Base-by-base conservation (phyloP, 805 yeast genomes). In the Candida fluviatilis region DNA sequence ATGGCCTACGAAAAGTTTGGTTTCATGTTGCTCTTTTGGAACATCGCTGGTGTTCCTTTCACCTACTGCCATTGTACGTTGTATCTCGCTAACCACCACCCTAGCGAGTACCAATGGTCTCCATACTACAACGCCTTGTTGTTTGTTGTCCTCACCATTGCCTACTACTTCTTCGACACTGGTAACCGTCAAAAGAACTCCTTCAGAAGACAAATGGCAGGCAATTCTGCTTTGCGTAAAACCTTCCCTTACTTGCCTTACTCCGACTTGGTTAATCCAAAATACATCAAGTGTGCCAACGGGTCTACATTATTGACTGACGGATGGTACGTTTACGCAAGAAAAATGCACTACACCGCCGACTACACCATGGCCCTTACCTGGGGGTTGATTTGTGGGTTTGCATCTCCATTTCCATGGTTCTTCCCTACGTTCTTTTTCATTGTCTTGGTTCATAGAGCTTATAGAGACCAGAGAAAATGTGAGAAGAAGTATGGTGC, bases 1-100 rank as follows among this genome's bases (percentile, higher is more conserved):
- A 91, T 93, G 97, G 96, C 95, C 23, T 93, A 93, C 64, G 99
- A 93, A 64, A 93, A 93, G 67, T 93, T 93, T 54, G 99, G 99
- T n/a, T 93, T 93, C 73, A 90, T 93, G 98, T 77, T 93, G 49
- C 80, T 90, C 52, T 93, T 93, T 74, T 93, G 99, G 99, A 93
- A 93, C 69, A 88, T 93, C 60, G 96, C 97, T 23, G 99, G 99
- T 54, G 99, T 93, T 30, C 99, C 99, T 35, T 93, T 82, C 79
- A 91, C 98, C 31, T 93, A 93, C 70, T 88, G 97, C 64, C 96
- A 89, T 58, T 83, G 95, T 62, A 86, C 96, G 8, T 71, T 93
- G 53, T 93, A 67, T 70, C 66, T 93, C 53, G 81, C 80, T 49
- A 80, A 80, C 67, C 96, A 87, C 63, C 75, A 86, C 41, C 98